Conservation (phyloP, 169 alveolate genomes). For the Eimeria necatrix region DNA sequence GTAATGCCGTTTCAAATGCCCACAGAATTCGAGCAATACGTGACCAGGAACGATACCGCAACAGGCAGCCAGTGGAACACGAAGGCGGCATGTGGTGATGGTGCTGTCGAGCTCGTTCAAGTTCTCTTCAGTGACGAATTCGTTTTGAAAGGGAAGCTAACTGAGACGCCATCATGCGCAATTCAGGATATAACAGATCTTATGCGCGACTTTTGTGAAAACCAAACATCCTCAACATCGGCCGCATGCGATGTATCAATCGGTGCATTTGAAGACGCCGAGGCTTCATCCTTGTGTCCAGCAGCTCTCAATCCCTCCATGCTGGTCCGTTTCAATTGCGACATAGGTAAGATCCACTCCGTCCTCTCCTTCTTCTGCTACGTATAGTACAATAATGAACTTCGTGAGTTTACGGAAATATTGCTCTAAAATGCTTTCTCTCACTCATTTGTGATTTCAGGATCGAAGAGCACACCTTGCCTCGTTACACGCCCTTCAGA, state of each 20-base stretch:
- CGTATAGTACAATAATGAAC: not conserved
- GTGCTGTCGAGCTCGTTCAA: constrained; percentile 54
- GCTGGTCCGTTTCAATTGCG: constrained; percentile 55
- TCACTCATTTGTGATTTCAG: not conserved
- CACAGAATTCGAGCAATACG: not conserved
- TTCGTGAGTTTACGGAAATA: no score
- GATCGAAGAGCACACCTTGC: not conserved
- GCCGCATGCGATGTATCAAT: constrained; percentile 19
- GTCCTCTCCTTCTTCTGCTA: not conserved
- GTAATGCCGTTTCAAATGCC: not conserved
- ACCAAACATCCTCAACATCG: constrained; percentile 10
- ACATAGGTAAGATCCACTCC: not conserved
- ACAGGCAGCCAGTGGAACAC: constrained; percentile 51
- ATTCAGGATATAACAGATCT: constrained; percentile 44
- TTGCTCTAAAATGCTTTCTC: no score
- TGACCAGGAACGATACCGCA: constrained; percentile 48
- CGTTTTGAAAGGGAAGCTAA: constrained; percentile 6
- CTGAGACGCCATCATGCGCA: constrained; percentile 55
- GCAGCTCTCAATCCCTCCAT: constrained; percentile 64
- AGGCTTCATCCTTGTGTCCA: constrained; percentile 12
- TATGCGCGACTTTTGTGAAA: not conserved
- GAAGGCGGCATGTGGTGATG: constrained; percentile 48
- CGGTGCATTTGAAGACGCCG: not conserved
- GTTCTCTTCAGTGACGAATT: constrained; percentile 61
- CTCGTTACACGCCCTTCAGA: constrained; percentile 30